phyloP scores from a whole-genome alignment of 2,329 filamentous ascomycete species.

The Fusarium bulbicola region DNA sequence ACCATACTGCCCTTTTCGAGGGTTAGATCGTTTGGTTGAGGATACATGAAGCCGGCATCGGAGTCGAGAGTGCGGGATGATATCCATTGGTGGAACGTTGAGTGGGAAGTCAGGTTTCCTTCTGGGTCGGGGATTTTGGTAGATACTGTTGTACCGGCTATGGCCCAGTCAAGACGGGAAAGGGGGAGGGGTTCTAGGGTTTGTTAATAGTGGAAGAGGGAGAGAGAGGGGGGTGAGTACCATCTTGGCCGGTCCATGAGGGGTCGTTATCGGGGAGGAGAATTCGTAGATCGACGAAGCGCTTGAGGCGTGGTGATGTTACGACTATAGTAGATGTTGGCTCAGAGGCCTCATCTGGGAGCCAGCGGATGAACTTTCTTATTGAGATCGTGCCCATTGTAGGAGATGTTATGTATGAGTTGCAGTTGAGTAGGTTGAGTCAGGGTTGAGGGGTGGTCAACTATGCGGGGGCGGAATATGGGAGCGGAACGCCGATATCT shows the following conservation, averaged over 20 bases:
- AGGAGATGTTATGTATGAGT: neutral
- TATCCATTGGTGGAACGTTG: slow-evolving; percentile 67
- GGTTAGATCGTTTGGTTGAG: slow-evolving; percentile 51
- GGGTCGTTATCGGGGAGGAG: slow-evolving; percentile 44
- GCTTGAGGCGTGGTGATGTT: slow-evolving; percentile 61
- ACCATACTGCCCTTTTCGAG: slow-evolving; percentile 69
- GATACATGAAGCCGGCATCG: slow-evolving; percentile 67
- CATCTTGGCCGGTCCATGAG: slow-evolving; percentile 31
- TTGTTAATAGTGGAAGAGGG: neutral
- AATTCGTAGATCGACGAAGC: slow-evolving; percentile 71
- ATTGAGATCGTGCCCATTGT: slow-evolving; percentile 60
- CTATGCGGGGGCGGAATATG: slow-evolving; percentile 19
- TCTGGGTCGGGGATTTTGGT: slow-evolving; percentile 39
- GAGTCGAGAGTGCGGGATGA: slow-evolving; percentile 59
- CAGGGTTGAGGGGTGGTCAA: neutral
- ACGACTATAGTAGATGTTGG: slow-evolving; percentile 72
- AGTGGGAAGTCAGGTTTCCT: slow-evolving; percentile 45
- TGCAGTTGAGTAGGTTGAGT: neutral
- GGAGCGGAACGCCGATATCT: neutral
- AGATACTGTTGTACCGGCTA: slow-evolving; percentile 64
- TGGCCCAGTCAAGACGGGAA: slow-evolving; percentile 69
- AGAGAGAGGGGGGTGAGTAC: neutral
- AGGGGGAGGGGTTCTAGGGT: slow-evolving; percentile 30
- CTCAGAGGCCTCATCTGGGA: slow-evolving; percentile 61
- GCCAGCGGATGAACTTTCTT: slow-evolving; percentile 68